A percentile compares a stretch with the other conserved stretches of the same genome.
Evolutionary conservation across 176 grass and related monocot species (phyloP).

Genomic region (Aegilops speltoides): DNA sequence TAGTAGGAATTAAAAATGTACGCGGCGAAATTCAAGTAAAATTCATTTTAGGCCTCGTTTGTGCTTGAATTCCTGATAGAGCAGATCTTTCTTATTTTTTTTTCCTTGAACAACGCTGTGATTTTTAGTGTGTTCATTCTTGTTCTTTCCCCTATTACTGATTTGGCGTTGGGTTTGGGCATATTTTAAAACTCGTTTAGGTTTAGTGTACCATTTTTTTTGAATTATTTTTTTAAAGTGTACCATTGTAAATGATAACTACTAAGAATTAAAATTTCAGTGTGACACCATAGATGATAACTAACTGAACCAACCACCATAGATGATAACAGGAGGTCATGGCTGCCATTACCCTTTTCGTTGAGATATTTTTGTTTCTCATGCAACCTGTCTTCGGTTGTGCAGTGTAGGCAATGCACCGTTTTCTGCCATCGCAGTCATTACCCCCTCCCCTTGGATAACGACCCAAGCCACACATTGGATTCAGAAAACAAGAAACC

Average conservation of each 20-base stretch:
- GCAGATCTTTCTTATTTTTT: neutral
- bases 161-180: too few species aligned
- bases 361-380: neutral
- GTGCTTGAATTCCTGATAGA: neutral
- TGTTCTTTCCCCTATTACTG: too few species aligned
- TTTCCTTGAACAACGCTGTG: too few species aligned
- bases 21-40: neutral
- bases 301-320: constrained; percentile 17
- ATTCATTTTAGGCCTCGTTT: neutral
- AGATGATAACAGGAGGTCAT: too few species aligned
- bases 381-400: neutral
- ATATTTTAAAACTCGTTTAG: too few species aligned
- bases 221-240: too few species aligned
- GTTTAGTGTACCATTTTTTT: too few species aligned
- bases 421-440: constrained; percentile 2
- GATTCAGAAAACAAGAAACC: constrained; percentile 14
- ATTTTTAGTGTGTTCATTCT: too few species aligned
- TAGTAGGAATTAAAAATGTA: neutral
- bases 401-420: constrained; percentile 10
- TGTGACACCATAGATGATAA: constrained; percentile 21
- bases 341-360: constrained; percentile 4
- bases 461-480: neutral
- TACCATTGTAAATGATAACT: too few species aligned
- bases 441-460: too few species aligned
- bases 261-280: neutral